phyloP scores from a whole-genome alignment of 2,329 filamentous ascomycete species.

The Ophiocordyceps camponoti-saundersi region DNA sequence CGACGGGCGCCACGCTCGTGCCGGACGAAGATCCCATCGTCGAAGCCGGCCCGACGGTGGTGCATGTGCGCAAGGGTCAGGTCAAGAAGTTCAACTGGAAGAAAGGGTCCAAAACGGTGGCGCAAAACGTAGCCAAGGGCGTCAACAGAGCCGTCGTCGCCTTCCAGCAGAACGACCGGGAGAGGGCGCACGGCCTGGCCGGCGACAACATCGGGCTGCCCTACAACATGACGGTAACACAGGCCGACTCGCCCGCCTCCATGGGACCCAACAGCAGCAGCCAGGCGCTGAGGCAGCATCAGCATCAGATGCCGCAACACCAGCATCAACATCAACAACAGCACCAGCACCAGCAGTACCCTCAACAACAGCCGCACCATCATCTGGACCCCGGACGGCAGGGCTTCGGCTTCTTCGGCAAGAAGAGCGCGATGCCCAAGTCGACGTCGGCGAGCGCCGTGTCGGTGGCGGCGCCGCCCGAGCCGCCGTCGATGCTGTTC shows the following conservation, averaged over 20 bases:
- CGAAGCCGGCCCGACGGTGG: slow-evolving; percentile 73
- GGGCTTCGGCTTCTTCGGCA: slow-evolving; percentile 58
- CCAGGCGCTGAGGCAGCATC: not conserved
- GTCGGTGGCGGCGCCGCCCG: slow-evolving; percentile 24
- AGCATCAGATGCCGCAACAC: not conserved
- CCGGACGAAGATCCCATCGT: slow-evolving; percentile 49
- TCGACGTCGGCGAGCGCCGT: slow-evolving; percentile 27
- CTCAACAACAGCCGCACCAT: not conserved
- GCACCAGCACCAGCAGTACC: not conserved
- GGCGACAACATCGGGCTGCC: slow-evolving; percentile 52
- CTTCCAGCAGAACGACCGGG: slow-evolving; percentile 42
- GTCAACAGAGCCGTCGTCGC: slow-evolving; percentile 82
- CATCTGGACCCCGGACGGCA: slow-evolving; percentile 25
- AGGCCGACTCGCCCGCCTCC: slow-evolving; percentile 29
- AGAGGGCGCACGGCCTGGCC: slow-evolving; percentile 34
- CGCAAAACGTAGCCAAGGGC: slow-evolving; percentile 86
- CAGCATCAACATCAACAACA: not conserved
- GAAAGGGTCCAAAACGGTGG: slow-evolving; percentile 84
- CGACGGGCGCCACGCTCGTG: slow-evolving; percentile 41
- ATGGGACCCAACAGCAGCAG: slow-evolving; percentile 12
- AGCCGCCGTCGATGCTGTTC: slow-evolving; percentile 51
- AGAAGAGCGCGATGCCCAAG: slow-evolving; percentile 34
- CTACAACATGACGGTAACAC: slow-evolving; percentile 49
- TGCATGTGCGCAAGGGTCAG: slow-evolving; percentile 88
- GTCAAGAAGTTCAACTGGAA: slow-evolving; percentile 98